Percentiles rank a stretch among this genome's conserved stretches.
phyloP scores from a whole-genome alignment of 2,329 filamentous ascomycete species.

The Pseudocercospora cruenta region DNA sequence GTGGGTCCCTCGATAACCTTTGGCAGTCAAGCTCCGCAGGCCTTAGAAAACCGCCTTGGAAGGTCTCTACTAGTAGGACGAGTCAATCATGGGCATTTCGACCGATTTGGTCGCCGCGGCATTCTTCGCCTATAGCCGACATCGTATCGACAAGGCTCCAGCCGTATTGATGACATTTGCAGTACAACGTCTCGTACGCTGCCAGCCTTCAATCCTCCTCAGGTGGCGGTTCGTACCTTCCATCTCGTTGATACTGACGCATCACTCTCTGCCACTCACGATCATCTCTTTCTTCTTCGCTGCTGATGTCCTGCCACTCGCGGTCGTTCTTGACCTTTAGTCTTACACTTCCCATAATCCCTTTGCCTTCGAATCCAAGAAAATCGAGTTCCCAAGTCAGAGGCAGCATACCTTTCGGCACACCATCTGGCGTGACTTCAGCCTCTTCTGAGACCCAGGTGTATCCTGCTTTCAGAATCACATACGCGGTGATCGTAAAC shows the following conservation, averaged over 20 bases:
- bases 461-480: conserved; percentile 50
- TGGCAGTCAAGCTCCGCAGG: too few relatives aligned
- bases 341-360: conserved; percentile 45
- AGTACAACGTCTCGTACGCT: not conserved
- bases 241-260: conserved; percentile 32
- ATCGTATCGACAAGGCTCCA: too few relatives aligned
- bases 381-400: conserved; percentile 51
- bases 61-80: too few relatives aligned
- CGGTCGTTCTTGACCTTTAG: conserved; percentile 46
- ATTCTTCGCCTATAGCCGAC: too few relatives aligned
- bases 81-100: too few relatives aligned
- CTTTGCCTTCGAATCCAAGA: conserved; percentile 40
- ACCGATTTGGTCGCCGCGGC: too few relatives aligned
- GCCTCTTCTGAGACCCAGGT: conserved; percentile 48
- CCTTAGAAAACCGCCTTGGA: too few relatives aligned
- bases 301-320: conserved; percentile 27
- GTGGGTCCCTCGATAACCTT: too few relatives aligned
- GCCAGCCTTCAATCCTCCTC: conserved; percentile 9
- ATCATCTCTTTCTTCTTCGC: conserved; percentile 31
- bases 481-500: conserved; percentile 45
- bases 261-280: conserved; percentile 30
- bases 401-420: conserved; percentile 40
- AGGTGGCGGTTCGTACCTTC: conserved; percentile 27
- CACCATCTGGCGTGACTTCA: conserved; percentile 37
- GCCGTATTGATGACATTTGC: too few relatives aligned